phyloP scores from a whole-genome alignment of 2,329 filamentous ascomycete species.

The Huntiella omanensis region DNA sequence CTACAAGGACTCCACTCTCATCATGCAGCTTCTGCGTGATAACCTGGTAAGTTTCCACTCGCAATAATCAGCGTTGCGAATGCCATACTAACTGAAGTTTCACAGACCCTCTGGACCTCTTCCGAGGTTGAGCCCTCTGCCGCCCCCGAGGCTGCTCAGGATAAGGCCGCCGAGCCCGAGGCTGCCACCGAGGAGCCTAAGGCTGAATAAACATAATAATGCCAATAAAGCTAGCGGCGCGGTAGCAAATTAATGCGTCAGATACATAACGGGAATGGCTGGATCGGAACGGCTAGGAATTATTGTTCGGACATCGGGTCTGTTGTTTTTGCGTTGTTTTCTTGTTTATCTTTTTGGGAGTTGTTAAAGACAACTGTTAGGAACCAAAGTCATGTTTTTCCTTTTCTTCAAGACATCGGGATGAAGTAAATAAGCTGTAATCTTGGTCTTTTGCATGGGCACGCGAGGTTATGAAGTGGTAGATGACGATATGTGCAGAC shows the following conservation, averaged over 20 bases:
- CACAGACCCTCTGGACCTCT: conserved; percentile 92
- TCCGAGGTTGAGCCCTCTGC: conserved; percentile 74
- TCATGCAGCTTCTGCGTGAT: conserved; percentile 96
- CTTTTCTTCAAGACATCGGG: conserved; percentile 3
- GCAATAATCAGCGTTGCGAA: not conserved
- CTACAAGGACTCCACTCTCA: conserved; percentile 97
- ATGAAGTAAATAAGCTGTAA: not conserved
- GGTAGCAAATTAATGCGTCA: conserved; percentile 14
- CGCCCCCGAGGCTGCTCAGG: conserved; percentile 25
- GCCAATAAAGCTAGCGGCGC: conserved; percentile 19
- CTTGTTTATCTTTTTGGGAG: conserved; percentile 8
- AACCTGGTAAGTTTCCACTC: conserved; percentile 51
- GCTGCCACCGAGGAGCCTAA: conserved; percentile 47
- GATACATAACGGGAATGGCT: conserved; percentile 5
- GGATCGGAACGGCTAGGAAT: conserved; percentile 6
- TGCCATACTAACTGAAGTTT: not conserved
- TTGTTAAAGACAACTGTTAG: conserved; percentile 4
- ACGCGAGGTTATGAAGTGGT: too few relatives aligned
- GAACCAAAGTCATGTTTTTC: conserved; percentile 8
- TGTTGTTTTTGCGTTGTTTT: conserved; percentile 1
- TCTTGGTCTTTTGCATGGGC: not conserved
- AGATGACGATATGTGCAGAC: too few relatives aligned
- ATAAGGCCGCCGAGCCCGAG: conserved; percentile 33
- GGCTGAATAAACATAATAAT: conserved; percentile 36
- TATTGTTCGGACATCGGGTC: conserved; percentile 5